Base-by-base conservation (phyloP, 192 early-diverging fungal genomes). In the Backusella sp. region DNA sequence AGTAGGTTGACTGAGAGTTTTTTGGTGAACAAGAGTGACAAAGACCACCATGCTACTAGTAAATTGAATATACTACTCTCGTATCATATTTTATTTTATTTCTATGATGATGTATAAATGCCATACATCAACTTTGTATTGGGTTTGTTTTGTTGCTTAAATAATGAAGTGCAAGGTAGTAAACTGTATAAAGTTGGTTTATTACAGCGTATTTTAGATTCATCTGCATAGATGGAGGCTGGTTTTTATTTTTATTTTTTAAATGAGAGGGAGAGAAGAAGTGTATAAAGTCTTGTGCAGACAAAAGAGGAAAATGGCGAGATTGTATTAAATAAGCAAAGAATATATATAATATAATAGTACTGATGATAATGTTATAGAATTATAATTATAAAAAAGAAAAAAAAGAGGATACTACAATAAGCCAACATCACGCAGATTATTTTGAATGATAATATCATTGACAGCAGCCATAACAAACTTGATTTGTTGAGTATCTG, bases 391-490 rank as follows among this genome's bases (percentile, higher is more conserved):
- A 52, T 6, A 52, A 65, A 0, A 65, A 65, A 65, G 5, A 30
- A 66, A 14, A 66, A 14, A 8, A 28, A 23, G 21, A 21, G 26
- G 28, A 34, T 49, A 6, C 42, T 70, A 70, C 9, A 70, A 39
- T 70, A 70, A 42, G 23, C 69, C 69, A 32, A 70, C 69, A n/a
- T 70, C 69, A 28, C 69, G 34, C 12, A 70, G 41, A 28, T 26
- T 46, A 70, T 36, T 28, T 46, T 70, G 69, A 72, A 96, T 92
- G 82, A 96, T 93, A 77, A 96, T 94, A 80, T 96, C 94, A 77
- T 94, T 94, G 69, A 95, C 92, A 28, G 93, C 93, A 1, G 94
- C 89, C 94, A 95, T 95, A 76, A 95, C 94, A 82, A 94, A 94
- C 80, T 92, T 92, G 72, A 95, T 92, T 85, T 95, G 94, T 70